phyloP scores from a whole-genome alignment of 192 early-diverging fungal genomes.

The Chytriomyces sp. region DNA sequence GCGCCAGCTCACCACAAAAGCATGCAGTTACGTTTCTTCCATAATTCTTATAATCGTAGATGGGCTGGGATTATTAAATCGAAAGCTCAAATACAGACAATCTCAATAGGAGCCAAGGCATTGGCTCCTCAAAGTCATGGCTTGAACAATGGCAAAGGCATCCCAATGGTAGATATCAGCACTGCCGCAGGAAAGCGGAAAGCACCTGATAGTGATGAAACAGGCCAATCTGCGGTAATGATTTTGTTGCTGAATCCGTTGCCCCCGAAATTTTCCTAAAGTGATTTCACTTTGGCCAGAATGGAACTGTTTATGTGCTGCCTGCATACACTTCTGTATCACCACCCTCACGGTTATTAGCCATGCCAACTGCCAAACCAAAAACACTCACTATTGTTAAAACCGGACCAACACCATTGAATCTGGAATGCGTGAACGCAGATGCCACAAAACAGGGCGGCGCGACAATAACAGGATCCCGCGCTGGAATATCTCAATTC shows the following conservation, averaged over 20 bases:
- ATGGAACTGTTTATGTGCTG: slow-evolving; percentile 20
- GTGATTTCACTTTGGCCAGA: slow-evolving; percentile 1
- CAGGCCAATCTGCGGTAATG: not conserved
- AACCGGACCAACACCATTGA: slow-evolving; percentile 11
- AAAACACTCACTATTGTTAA: not conserved
- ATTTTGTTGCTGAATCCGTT: not conserved
- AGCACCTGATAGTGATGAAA: not conserved
- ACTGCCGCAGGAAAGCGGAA: slow-evolving; percentile 13
- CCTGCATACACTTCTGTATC: slow-evolving; percentile 14
- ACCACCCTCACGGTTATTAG: slow-evolving; percentile 24
- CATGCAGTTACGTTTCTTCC: slow-evolving; percentile 25
- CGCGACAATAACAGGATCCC: slow-evolving; percentile 56
- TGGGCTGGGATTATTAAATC: not conserved
- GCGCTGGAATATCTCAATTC: slow-evolving; percentile 60
- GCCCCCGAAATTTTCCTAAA: not conserved
- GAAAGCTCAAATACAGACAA: not conserved
- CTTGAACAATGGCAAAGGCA: slow-evolving; percentile 25
- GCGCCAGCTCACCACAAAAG: slow-evolving; percentile 17
- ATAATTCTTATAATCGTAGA: not conserved
- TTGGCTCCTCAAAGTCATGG: not conserved
- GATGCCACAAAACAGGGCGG: slow-evolving; percentile 22
- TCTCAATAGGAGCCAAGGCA: slow-evolving; percentile 10
- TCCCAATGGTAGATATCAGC: not conserved
- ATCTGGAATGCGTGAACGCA: slow-evolving; percentile 41
- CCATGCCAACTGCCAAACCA: slow-evolving; percentile 7